Conservation (phyloP, 2,329 filamentous ascomycete species). For the Nectriaceae sp. region DNA sequence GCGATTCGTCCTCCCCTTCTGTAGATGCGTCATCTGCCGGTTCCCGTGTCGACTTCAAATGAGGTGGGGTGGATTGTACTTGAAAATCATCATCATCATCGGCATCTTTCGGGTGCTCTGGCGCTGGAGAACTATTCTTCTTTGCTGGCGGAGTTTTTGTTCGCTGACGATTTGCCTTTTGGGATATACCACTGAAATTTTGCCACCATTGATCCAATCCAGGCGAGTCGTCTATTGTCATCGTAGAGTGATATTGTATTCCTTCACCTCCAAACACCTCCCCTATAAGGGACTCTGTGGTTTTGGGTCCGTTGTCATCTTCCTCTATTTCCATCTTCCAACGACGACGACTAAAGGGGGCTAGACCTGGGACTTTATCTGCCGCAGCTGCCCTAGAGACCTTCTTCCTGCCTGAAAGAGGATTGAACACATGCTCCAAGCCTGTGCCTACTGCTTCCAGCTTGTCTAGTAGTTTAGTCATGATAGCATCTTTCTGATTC, state of each 20-base stretch:
- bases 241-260: slow-evolving; percentile 31
- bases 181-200: slow-evolving; percentile 37
- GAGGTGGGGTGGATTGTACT: slow-evolving; percentile 50
- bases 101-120: slow-evolving; percentile 21
- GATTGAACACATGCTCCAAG: slow-evolving; percentile 55
- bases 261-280: slow-evolving; percentile 42
- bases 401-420: slow-evolving; percentile 50
- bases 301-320: slow-evolving; percentile 27
- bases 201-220: slow-evolving; percentile 53
- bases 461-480: slow-evolving; percentile 55
- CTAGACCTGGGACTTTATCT: slow-evolving; percentile 53
- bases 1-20: slow-evolving; percentile 33
- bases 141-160: slow-evolving; percentile 8
- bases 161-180: slow-evolving; percentile 20
- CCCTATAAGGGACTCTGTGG: slow-evolving; percentile 40
- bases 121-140: slow-evolving; percentile 12
- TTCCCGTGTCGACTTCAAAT: slow-evolving; percentile 32
- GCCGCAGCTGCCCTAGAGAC: slow-evolving; percentile 46
- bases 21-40: slow-evolving; percentile 30
- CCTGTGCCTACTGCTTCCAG: slow-evolving; percentile 53
- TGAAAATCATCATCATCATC: slow-evolving; percentile 54
- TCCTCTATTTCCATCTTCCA: slow-evolving; percentile 38
- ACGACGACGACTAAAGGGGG: slow-evolving; percentile 44
- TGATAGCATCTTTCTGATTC: slow-evolving; percentile 53
- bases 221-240: slow-evolving; percentile 34